A percentile compares a stretch with the other conserved stretches of the same genome.
These are phyloP conservation scores for Aegilops sharonensis DNA, from an alignment of 176 grass and related monocot species.

Conservation along the genomic window DNA sequence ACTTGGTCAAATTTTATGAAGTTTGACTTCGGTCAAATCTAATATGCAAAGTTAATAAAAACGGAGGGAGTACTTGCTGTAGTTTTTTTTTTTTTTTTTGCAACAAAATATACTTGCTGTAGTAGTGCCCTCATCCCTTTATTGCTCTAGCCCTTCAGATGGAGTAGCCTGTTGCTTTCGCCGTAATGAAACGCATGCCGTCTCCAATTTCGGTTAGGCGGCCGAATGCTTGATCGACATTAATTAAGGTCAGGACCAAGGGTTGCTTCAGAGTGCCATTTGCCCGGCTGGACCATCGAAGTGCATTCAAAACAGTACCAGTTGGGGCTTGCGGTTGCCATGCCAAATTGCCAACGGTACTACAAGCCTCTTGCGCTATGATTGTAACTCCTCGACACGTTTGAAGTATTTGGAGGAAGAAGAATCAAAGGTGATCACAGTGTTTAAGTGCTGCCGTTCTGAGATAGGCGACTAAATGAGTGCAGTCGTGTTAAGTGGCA, in stretches of 20 bases:
- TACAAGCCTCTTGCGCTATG: neutral
- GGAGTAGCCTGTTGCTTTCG: neutral
- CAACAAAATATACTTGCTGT: no score
- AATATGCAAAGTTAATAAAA: no score
- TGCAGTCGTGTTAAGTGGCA: neutral
- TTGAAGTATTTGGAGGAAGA: neutral
- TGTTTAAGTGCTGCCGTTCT: neutral
- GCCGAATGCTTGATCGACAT: neutral
- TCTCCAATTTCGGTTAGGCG: neutral
- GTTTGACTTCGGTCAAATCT: no score
- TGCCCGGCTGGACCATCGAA: neutral
- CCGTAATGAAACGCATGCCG: neutral
- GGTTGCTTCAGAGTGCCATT: neutral
- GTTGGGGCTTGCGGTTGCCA: neutral
- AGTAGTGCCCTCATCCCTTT: no score
- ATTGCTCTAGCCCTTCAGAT: neutral
- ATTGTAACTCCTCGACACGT: neutral
- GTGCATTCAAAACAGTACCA: neutral
- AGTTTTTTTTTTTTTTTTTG: no score
- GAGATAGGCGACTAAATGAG: neutral
- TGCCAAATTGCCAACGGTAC: neutral
- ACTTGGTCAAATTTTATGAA: no score
- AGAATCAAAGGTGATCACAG: neutral
- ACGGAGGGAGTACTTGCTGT: no score
- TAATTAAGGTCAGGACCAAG: neutral